Conservation (phyloP, 163 green algal genomes). For the Trebouxia gelatinosa region DNA sequence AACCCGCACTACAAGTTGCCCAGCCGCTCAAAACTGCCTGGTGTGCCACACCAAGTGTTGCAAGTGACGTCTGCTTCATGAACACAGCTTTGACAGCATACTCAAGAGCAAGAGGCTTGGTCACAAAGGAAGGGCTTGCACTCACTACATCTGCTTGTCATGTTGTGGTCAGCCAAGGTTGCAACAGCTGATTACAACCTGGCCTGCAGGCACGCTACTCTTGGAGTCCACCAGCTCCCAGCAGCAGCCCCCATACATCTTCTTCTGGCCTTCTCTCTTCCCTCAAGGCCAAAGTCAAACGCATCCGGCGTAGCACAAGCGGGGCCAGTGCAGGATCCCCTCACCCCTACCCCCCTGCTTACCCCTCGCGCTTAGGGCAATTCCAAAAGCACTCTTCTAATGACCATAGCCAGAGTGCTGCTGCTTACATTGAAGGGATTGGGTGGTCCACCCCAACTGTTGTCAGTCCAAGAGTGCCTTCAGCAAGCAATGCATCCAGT, state of each 20-base stretch:
- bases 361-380: neutral
- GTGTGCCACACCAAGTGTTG: too few species aligned
- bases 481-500: neutral
- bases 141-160: too few species aligned
- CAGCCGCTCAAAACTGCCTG: too few species aligned
- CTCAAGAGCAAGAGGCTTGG: too few species aligned
- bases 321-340: neutral
- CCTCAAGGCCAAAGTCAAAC: conserved; percentile 14
- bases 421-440: conserved; percentile 6
- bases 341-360: neutral
- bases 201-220: conserved; percentile 20
- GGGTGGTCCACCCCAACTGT: conserved; percentile 19
- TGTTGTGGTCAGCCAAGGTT: too few species aligned
- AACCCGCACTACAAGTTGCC: too few species aligned
- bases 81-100: too few species aligned
- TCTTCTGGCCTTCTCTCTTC: conserved; percentile 11
- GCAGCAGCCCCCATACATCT: neutral
- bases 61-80: too few species aligned
- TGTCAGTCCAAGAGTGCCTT: neutral
- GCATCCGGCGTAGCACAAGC: conserved; percentile 13
- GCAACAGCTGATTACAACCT: too few species aligned
- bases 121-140: too few species aligned
- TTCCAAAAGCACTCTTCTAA: neutral
- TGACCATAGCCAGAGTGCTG: neutral
- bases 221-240: neutral